Percentiles rank a stretch among this genome's conserved stretches.
Conservation (phyloP, 345 rosid species). For the Microthlaspi erraticum region DNA sequence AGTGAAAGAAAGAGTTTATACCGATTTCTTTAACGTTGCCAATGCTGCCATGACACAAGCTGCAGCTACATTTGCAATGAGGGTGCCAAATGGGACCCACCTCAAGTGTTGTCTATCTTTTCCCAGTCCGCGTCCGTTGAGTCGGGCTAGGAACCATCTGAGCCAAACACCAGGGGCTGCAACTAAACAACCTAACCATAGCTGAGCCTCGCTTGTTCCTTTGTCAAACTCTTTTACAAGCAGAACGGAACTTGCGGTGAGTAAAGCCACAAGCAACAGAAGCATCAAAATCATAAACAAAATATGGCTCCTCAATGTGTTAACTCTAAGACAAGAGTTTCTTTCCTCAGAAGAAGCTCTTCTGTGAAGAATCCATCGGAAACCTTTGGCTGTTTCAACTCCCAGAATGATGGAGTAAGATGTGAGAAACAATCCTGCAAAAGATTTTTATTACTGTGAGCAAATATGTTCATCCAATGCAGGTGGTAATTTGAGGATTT, state of each 20-base stretch:
- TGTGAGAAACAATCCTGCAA: slow-evolving; percentile 79
- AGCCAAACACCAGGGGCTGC: slow-evolving; percentile 91
- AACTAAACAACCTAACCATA: slow-evolving; percentile 84
- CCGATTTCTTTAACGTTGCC: slow-evolving; percentile 63
- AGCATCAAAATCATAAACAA: slow-evolving; percentile 50
- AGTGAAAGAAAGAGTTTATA: slow-evolving; percentile 39
- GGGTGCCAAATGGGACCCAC: slow-evolving; percentile 96
- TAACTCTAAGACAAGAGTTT: slow-evolving; percentile 31
- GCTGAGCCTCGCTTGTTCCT: slow-evolving; percentile 57
- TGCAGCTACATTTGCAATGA: slow-evolving; percentile 81
- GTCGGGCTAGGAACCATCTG: slow-evolving; percentile 90
- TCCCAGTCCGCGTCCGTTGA: slow-evolving; percentile 86
- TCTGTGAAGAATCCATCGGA: slow-evolving; percentile 54
- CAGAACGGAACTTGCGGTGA: slow-evolving; percentile 53
- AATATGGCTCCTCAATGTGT: slow-evolving; percentile 53
- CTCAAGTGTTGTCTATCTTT: slow-evolving; percentile 51
- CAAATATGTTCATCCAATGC: neutral
- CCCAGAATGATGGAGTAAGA: slow-evolving; percentile 79
- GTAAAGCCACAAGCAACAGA: slow-evolving; percentile 54
- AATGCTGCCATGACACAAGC: slow-evolving; percentile 81
- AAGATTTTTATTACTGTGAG: slow-evolving; percentile 12
- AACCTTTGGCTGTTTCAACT: slow-evolving; percentile 81
- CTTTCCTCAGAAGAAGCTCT: slow-evolving; percentile 31
- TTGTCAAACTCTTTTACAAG: slow-evolving; percentile 57
- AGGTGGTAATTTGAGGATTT: neutral